Evolutionary conservation across 805 yeast genomes (phyloP).

Genomic region (Candida hungchunana): DNA sequence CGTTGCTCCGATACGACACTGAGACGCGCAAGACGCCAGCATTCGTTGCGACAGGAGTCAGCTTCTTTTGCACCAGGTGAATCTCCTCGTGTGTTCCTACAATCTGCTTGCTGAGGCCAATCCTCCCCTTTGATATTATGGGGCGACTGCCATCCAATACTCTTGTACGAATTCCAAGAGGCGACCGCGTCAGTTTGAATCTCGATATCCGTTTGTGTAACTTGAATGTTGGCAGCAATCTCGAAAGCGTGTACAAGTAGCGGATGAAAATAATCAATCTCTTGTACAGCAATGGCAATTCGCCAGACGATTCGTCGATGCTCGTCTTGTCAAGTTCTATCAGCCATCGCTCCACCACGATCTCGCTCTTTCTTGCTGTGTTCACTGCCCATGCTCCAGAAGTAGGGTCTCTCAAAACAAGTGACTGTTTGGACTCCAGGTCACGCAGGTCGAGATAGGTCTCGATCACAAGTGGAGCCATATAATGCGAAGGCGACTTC

Average conservation of each 20-base stretch:
- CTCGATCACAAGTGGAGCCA: slow-evolving; percentile 85
- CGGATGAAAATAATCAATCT: slow-evolving; percentile 72
- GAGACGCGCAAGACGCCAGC: slow-evolving; percentile 70
- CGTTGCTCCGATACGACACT: slow-evolving; percentile 73
- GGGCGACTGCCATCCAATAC: slow-evolving; percentile 74
- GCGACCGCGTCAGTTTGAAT: slow-evolving; percentile 33
- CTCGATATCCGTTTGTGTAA: slow-evolving; percentile 43
- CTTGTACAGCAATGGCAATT: slow-evolving; percentile 66
- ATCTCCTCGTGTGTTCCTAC: slow-evolving; percentile 32
- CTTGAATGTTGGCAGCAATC: slow-evolving; percentile 69
- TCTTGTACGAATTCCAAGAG: slow-evolving; percentile 52
- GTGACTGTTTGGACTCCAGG: slow-evolving; percentile 50
- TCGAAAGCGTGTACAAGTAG: slow-evolving; percentile 59
- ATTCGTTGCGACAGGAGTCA: slow-evolving; percentile 71
- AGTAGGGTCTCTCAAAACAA: slow-evolving; percentile 53
- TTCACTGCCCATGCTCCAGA: slow-evolving; percentile 56
- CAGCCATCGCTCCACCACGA: slow-evolving; percentile 94
- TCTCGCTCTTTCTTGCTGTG: slow-evolving; percentile 65
- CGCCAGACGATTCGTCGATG: slow-evolving; percentile 33
- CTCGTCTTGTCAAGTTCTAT: slow-evolving; percentile 62
- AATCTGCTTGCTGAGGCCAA: slow-evolving; percentile 73
- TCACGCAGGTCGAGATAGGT: slow-evolving; percentile 67
- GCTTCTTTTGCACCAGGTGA: slow-evolving; percentile 58
- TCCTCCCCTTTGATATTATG: slow-evolving; percentile 75
- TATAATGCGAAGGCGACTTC: slow-evolving; percentile 38